phyloP scores from a whole-genome alignment of 768 basidiomycete species.

The Psilocybe cyanescens region DNA sequence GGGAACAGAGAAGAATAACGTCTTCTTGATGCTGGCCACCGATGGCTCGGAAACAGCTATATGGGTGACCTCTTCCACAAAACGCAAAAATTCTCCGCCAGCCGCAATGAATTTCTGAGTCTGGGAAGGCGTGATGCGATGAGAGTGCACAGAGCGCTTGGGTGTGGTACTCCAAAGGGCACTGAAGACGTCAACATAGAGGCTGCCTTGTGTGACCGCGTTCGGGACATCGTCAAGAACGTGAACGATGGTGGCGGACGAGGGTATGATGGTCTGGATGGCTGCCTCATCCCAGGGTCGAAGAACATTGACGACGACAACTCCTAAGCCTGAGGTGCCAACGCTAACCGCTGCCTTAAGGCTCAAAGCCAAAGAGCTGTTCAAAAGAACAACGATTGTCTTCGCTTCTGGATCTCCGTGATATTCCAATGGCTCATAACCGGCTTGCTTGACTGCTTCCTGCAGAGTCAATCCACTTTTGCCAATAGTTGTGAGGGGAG shows the following conservation, averaged over 20 bases:
- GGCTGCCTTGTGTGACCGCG: constrained; percentile 58
- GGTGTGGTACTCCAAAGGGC: constrained; percentile 47
- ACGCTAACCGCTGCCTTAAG: constrained; percentile 52
- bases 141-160: constrained; percentile 50
- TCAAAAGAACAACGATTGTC: constrained; percentile 71
- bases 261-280: constrained; percentile 64
- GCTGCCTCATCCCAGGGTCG: constrained; percentile 79
- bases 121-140: constrained; percentile 61
- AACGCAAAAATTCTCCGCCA: constrained; percentile 46
- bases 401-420: constrained; percentile 64
- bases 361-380: constrained; percentile 74
- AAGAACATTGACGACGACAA: constrained; percentile 77
- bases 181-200: constrained; percentile 76
- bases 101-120: constrained; percentile 53
- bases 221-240: constrained; percentile 82
- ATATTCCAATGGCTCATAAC: constrained; percentile 83
- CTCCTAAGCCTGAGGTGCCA: constrained; percentile 53
- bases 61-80: constrained; percentile 38
- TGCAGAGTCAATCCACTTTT: constrained; percentile 37
- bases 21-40: constrained; percentile 55
- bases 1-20: constrained; percentile 69
- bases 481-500: constrained; percentile 37
- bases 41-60: constrained; percentile 32
- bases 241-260: constrained; percentile 59
- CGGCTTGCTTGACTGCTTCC: constrained; percentile 55